These are phyloP conservation scores for Pseudopithomyces chartarum DNA, from an alignment of 2,329 filamentous ascomycete genomes.

Conservation along the genomic window DNA sequence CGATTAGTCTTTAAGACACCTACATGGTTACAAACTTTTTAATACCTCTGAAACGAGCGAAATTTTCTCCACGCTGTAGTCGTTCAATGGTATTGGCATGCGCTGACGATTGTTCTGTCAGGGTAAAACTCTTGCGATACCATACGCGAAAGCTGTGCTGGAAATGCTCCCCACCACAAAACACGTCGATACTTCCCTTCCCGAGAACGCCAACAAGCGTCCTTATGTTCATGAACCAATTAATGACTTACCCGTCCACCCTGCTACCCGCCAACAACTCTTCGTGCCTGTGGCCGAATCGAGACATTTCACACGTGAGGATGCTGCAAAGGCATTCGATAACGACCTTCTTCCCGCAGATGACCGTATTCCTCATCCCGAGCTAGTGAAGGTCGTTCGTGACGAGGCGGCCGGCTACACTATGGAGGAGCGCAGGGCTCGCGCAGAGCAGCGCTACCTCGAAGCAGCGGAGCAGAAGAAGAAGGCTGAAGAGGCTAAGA, in stretches of 20 bases:
- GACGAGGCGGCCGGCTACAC: slow-evolving; percentile 34
- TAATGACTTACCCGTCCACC: slow-evolving; percentile 67
- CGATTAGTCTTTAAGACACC: slow-evolving; percentile 99
- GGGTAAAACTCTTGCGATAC: slow-evolving; percentile 76
- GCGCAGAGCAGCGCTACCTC: slow-evolving; percentile 35
- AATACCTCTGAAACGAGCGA: slow-evolving; percentile 68
- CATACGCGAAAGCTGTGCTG: slow-evolving; percentile 77
- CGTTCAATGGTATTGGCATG: background rate
- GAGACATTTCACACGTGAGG: slow-evolving; percentile 67
- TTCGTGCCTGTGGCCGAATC: slow-evolving; percentile 70
- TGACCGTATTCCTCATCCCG: slow-evolving; percentile 66
- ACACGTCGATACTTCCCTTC: slow-evolving; percentile 40
- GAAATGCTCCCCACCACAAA: slow-evolving; percentile 76
- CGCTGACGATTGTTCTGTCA: slow-evolving; percentile 46
- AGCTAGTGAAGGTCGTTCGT: slow-evolving; percentile 56
- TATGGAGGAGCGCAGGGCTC: slow-evolving; percentile 40
- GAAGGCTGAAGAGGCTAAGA: slow-evolving; percentile 48
- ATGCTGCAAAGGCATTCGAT: slow-evolving; percentile 66
- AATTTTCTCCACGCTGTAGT: background rate
- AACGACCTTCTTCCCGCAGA: slow-evolving; percentile 65
- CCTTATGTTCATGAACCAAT: slow-evolving; percentile 62
- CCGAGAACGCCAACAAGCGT: slow-evolving; percentile 38
- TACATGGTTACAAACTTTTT: slow-evolving; percentile 77
- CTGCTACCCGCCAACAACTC: slow-evolving; percentile 59
- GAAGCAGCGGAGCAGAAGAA: slow-evolving; percentile 42